Base-by-base conservation (phyloP, 106 monocot genomes). In the Ottelia alismoides region DNA sequence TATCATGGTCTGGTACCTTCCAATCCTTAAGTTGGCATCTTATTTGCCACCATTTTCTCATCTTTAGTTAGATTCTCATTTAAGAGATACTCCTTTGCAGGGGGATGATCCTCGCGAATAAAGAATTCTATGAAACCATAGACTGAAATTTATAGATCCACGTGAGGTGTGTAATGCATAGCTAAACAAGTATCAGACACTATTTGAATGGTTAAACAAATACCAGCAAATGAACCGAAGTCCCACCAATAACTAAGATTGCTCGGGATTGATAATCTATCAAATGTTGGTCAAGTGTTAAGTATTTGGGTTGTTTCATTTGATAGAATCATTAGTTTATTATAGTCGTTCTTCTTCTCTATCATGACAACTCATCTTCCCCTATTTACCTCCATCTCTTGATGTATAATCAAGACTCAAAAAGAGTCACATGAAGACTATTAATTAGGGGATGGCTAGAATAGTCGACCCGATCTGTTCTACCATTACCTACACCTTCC, bases 241-340 rank as follows among this genome's bases (percentile, higher is more conserved):
- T n/a, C 48, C 48, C 48, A 49, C 10, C 48, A 49, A 49, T 49
- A 49, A 49, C 48, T 49, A 49, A 49, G 48, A 49, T 20, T 49
- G 48, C 48, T 49, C 20, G 48, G 48, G 48, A 20, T 12, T 49
- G 48, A 49, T 49, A 49, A 49, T 49, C 48, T 49, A 49, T 49
- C 48, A 49, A 49, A 49, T 49, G 48, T 20, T 49, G 48, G 48
- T 49, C 19, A 49, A 49, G 48, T 49, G 48, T 49, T 5, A n/a
- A 49, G 48, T 6, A 43, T 6, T 7, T 43, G 40, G 40, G 10
- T 43, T 43, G 40, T 43, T 43, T 43, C 16, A 6, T 7, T 7
- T 7, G 40, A 43, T 6, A 43, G 6, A 43, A 43, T 43, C 16
- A 16, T 43, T 43, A 16, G 40, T 43, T 43, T 43, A 6, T 43